Base-by-base conservation (phyloP, 176 grass and related monocot genomes). In the Eragrostis nindensis region DNA sequence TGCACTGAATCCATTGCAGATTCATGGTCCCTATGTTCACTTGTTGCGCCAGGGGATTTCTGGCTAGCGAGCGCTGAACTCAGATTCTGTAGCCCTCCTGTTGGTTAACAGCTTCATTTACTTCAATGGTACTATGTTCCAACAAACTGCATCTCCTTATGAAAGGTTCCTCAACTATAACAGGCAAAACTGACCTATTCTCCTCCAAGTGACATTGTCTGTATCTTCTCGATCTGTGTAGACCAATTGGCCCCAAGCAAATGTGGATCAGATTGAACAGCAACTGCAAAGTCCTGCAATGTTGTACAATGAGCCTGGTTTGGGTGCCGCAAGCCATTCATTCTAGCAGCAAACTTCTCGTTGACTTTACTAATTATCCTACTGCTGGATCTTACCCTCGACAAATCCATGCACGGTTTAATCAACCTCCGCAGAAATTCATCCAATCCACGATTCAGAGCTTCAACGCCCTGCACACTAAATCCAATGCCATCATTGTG, bases 401-500 rank as follows among this genome's bases (percentile, higher is more conserved):
- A 89, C 50, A 97, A 70, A 69, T 93, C 88, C 73, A 89, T 21
- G 59, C 80, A 82, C 0, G 90, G 94, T 72, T 83, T 97, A 32
- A 97, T 91, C 83, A 97, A 84, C 76, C 90, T 87, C 79, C 47
- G 83, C 46, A 97, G 53, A 52, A 79, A 91, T 72, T 74, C 86
- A 85, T 97, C 88, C 75, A 97, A 43, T 32, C 87, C 88, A 55
- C 53, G 71, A 74, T 97, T 97, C 53, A 97, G 79, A 54, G 86
- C 59, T 53, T 93, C 76, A 5, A 82, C 71, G 2, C 83, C 62
- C 27, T 97, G 80, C 16, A 72, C 49, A 0, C 83, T 82, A 12
- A 93, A 27, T 45, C 69, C 75, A 62, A 91, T 78, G 63, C 90
- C 86, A 43, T 85, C 62, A 52, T 22, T 82, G 25, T 89, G 54